Conservation (phyloP, 805 yeast species). For the Saccharomycodes ludwigii region DNA sequence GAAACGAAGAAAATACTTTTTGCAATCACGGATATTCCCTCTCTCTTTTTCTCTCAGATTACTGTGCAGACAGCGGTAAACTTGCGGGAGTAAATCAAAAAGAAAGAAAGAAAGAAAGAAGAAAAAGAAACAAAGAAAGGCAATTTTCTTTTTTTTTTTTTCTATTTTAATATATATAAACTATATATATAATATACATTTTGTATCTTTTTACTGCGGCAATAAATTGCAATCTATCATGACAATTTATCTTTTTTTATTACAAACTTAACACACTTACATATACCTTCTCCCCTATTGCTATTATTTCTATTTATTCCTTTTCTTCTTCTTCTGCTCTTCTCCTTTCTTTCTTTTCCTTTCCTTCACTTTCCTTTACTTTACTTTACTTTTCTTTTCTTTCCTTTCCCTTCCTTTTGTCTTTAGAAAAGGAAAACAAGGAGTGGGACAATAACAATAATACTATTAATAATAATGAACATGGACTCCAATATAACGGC, state of each 20-base stretch:
- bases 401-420: neutral
- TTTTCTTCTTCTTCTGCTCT: neutral
- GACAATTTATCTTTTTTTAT: neutral
- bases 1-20: neutral
- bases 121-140: neutral
- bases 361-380: neutral
- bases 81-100: neutral
- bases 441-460: neutral
- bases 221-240: neutral
- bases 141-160: neutral
- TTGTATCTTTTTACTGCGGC: neutral
- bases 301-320: neutral
- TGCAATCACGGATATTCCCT: neutral
- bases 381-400: neutral
- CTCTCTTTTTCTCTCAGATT: neutral
- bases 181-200: too few species aligned
- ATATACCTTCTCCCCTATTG: neutral
- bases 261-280: neutral
- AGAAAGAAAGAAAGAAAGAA: neutral
- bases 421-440: neutral
- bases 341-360: neutral
- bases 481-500: neutral
- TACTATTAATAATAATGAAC: neutral
- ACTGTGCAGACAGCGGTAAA: neutral
- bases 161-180: neutral